Conservation (phyloP, 2,329 filamentous ascomycete species). For the Penicillium digitatum region DNA sequence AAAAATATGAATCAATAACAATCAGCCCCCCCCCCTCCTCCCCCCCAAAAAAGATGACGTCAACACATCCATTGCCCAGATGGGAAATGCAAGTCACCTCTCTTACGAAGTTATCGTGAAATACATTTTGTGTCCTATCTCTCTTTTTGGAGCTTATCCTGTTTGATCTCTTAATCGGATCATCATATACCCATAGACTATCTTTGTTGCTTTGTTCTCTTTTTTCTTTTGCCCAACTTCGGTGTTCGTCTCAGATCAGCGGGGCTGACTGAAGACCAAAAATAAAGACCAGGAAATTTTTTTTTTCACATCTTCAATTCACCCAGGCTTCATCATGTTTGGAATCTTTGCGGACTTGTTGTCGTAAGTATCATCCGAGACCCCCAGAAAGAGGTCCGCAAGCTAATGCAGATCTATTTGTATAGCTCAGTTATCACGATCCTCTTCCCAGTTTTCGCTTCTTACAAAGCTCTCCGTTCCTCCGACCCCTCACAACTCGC, state of each 20-base stretch:
- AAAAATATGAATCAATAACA: background rate
- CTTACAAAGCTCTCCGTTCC: conserved; percentile 95
- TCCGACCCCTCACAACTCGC: conserved; percentile 83
- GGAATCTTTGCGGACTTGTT: conserved; percentile 72
- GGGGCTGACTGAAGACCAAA: conserved; percentile 8
- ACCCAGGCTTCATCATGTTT: conserved; percentile 57
- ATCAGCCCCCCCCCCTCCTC: too few relatives aligned
- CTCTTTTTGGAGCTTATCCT: background rate
- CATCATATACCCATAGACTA: background rate
- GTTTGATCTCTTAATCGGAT: background rate
- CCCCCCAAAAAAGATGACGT: too few relatives aligned
- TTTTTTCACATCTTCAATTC: conserved; percentile 1
- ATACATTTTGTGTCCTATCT: background rate
- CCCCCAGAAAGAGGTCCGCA: background rate
- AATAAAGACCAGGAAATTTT: conserved; percentile 7
- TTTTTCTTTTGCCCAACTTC: conserved; percentile 1
- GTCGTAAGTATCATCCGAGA: conserved; percentile 56
- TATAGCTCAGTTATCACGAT: conserved; percentile 78
- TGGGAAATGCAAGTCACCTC: background rate
- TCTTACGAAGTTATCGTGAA: background rate
- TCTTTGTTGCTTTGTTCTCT: conserved; percentile 6
- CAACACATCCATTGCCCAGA: background rate
- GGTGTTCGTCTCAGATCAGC: conserved; percentile 8
- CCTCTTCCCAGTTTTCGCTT: conserved; percentile 92
- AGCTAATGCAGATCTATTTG: conserved; percentile 13